These are phyloP conservation scores for Hordeum vulgare DNA, from an alignment of 176 grass and related monocot genomes.

Conservation along the genomic window MorexV3_pseudomolecules_assembly NC_058519.1:595933917-595934416, in stretches of 20 bases:
- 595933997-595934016: background rate
- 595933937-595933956: background rate
- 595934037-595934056: conserved; percentile 13
- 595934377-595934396: background rate
- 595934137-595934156: conserved; percentile 25
- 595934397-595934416: background rate
- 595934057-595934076: conserved; percentile 18
- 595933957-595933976: background rate
- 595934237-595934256: background rate
- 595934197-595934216: conserved; percentile 16
- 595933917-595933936: too few species aligned
- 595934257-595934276: conserved; percentile 8
- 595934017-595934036: background rate
- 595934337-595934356: background rate
- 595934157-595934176: conserved; percentile 16
- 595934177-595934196: conserved; percentile 38
- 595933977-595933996: too few species aligned
- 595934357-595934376: background rate
- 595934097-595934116: conserved; percentile 46
- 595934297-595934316: background rate
- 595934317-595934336: background rate
- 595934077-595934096: conserved; percentile 72
- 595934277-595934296: background rate
- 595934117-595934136: conserved; percentile 32
- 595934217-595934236: background rate